Base-by-base conservation (phyloP, 495 filamentous ascomycete genomes). In the Aspergillus nanangensis region DNA sequence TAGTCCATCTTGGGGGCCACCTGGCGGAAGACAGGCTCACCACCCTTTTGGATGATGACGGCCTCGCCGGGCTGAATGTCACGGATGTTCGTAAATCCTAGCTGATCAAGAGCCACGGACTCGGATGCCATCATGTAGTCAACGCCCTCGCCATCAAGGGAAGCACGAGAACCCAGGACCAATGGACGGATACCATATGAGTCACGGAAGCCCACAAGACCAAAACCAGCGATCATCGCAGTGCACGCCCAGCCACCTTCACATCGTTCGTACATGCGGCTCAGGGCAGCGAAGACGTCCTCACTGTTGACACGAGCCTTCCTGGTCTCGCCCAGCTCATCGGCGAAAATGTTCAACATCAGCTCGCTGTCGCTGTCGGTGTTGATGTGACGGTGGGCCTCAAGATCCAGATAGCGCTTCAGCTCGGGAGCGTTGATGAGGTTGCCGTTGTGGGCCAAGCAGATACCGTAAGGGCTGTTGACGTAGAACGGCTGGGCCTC, bases 121-220 rank as follows among this genome's bases (percentile, higher is more conserved):
- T 98, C 93, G n/a, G 90, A 96, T 0, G 93, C 88, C 74, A 98
- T 82, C 87, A 97, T 94, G 70, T 96, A 98, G 67, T 97, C 93
- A 42, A 60, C 87, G 17, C 85, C 86, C 0, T 80, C 76, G 20
- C 78, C 76, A 42, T 76, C 71, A n/a, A 83, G 58, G 0, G 85
- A 86, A 3, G 78, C 77, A 32, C 87, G 78, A 52, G 80, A 84
- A 35, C 93, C 93, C 4, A 96, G 72, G 32, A 90, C 78, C 41
- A 98, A 75, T 1, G 93, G 93, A 23, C 93, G 85, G 51, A 98
- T 98, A 52, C 91, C 93, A 54, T 92, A 82, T 7, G 82, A 74
- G 65, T 96, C 93, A 45, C 88, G 78, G 76, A 96, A 97, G 36
- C 86, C 92, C 15, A 95, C 75, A 36, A 96, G 77, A 50, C 93